Percentiles rank a stretch among this genome's conserved stretches.
Conservation (phyloP, 192 early-diverging fungal genomes). For the Coemansia sp. region DNA sequence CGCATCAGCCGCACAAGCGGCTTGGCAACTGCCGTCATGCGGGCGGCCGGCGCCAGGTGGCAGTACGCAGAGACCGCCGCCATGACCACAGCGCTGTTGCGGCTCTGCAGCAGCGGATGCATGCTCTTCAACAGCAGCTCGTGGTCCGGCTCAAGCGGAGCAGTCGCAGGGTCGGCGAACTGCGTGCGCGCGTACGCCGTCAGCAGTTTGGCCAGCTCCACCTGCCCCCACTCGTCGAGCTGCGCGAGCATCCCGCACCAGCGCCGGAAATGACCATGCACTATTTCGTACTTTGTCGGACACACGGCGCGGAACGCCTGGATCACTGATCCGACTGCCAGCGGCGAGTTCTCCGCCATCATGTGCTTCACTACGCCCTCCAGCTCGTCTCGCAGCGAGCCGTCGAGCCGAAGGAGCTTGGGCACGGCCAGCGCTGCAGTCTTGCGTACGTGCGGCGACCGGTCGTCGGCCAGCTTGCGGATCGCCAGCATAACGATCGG, state of each 20-base stretch:
- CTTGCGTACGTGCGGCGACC: conserved; percentile 91
- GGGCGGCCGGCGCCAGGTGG: conserved; percentile 60
- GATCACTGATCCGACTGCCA: conserved; percentile 84
- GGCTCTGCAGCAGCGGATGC: conserved; percentile 73
- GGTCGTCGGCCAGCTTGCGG: conserved; percentile 80
- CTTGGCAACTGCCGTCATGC: conserved; percentile 58
- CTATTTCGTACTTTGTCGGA: conserved; percentile 77
- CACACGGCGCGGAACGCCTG: conserved; percentile 85
- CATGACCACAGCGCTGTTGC: conserved; percentile 81
- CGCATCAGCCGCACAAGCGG: conserved; percentile 77
- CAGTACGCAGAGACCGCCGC: conserved; percentile 65
- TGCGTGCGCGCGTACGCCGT: conserved; percentile 72
- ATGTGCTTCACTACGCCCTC: conserved; percentile 71
- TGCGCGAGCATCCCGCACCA: conserved; percentile 82
- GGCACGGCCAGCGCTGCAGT: conserved; percentile 87
- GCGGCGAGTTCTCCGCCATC: conserved; percentile 79
- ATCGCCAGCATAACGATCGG: conserved; percentile 90
- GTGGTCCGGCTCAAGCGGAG: conserved; percentile 76
- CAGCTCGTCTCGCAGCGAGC: conserved; percentile 68
- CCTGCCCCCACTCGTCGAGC: conserved; percentile 96
- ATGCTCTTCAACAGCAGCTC: conserved; percentile 65
- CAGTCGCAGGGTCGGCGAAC: conserved; percentile 25
- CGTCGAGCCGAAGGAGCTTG: conserved; percentile 76
- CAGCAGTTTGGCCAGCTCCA: conserved; percentile 77
- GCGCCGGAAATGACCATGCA: conserved; percentile 87